phyloP scores from a whole-genome alignment of 192 early-diverging fungal genomes.

The Linnemannia zychae region DNA sequence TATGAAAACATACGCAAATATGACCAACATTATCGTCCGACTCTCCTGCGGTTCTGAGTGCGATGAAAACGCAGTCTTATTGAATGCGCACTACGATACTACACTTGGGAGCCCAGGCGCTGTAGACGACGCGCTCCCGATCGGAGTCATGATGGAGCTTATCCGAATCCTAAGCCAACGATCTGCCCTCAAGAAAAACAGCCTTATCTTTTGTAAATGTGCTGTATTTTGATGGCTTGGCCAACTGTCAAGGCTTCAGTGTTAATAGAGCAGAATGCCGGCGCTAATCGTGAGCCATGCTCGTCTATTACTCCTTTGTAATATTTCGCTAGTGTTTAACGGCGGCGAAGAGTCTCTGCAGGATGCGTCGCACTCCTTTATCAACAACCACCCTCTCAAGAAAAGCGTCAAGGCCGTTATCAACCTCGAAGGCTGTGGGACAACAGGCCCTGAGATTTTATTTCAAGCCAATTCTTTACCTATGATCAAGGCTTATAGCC shows the following conservation, averaged over 20 bases:
- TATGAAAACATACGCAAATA: conserved; percentile 74
- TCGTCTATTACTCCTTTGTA: neutral
- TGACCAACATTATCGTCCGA: conserved; percentile 77
- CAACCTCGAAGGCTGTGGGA: conserved; percentile 85
- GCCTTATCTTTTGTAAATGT: conserved; percentile 62
- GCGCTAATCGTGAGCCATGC: neutral
- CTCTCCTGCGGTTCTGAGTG: conserved; percentile 76
- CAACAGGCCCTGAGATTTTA: conserved; percentile 73
- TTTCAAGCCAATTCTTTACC: conserved; percentile 81
- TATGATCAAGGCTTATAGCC: conserved; percentile 77
- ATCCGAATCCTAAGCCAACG: conserved; percentile 63
- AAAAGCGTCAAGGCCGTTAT: conserved; percentile 71
- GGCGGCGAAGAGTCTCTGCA: conserved; percentile 84
- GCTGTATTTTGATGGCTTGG: neutral
- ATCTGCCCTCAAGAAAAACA: conserved; percentile 56
- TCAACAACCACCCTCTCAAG: conserved; percentile 67
- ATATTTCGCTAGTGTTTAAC: conserved; percentile 69
- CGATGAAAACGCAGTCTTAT: conserved; percentile 70
- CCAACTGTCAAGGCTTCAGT: neutral
- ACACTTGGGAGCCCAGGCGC: conserved; percentile 69
- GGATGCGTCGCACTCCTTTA: conserved; percentile 83
- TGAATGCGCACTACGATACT: conserved; percentile 80
- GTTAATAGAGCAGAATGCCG: neutral
- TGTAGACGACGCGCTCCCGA: conserved; percentile 73
- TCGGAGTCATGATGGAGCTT: conserved; percentile 78